Conservation (phyloP, 305 asterid genomes). For the Solanum hybrid region DNA sequence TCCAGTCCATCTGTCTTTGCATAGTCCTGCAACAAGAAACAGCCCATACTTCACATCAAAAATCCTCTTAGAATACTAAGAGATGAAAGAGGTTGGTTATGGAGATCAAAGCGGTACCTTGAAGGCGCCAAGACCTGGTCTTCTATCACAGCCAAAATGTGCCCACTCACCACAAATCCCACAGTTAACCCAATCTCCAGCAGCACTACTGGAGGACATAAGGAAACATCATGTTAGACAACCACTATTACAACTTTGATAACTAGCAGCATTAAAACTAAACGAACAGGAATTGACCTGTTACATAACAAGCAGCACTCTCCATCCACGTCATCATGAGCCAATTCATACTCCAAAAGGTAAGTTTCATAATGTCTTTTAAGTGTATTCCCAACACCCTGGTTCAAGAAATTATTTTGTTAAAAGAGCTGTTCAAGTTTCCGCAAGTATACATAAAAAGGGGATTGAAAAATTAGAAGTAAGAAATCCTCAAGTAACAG, state of each 20-base stretch:
- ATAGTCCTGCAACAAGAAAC: constrained; percentile 53
- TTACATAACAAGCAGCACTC: constrained; percentile 96
- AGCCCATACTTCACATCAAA: not conserved
- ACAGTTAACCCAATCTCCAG: constrained; percentile 99
- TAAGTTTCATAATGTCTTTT: constrained; percentile 95
- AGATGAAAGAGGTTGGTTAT: not conserved
- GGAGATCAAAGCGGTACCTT: constrained; percentile 39
- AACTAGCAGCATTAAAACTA: not conserved
- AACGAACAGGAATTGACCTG: constrained; percentile 36
- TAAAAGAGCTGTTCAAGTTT: not conserved
- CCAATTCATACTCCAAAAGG: constrained; percentile 93
- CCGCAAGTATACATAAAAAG: not conserved
- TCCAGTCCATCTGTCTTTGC: constrained; percentile 98
- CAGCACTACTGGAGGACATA: constrained; percentile 73
- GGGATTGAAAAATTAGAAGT: not conserved
- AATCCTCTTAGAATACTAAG: not conserved
- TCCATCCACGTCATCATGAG: constrained; percentile 98
- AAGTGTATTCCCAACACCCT: constrained; percentile 98
- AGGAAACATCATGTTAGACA: constrained; percentile 20
- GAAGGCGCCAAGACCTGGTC: constrained; percentile 97
- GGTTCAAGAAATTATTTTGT: constrained; percentile 10
- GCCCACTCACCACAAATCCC: constrained; percentile 99
- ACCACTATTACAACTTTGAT: not conserved
- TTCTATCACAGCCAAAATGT: constrained; percentile 91
- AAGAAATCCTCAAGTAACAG: not conserved